Evolutionary conservation across 106 monocot species (phyloP).

Genomic region (Xerophyta viscosa): DNA sequence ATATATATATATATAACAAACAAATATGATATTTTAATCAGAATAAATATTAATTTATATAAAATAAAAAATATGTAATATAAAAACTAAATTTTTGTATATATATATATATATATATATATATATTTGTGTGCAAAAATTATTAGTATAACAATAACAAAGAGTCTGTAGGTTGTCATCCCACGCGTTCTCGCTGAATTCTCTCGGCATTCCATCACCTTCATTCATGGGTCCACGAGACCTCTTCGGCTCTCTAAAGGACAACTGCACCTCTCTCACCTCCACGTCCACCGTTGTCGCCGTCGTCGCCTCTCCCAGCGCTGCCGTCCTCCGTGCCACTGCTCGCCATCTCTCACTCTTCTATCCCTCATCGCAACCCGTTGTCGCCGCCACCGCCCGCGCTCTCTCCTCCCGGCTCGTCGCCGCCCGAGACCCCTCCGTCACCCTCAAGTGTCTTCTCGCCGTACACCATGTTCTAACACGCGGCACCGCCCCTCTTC

Average conservation of each 20-base stretch:
- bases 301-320: conserved; percentile 7
- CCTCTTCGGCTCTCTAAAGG: conserved; percentile 24
- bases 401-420: conserved; percentile 30
- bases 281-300: conserved; percentile 8
- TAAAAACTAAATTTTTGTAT: too few species aligned
- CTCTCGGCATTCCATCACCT: too few species aligned
- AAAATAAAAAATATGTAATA: too few species aligned
- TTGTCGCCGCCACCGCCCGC: conserved; percentile 18
- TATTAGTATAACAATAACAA: too few species aligned
- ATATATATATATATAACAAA: too few species aligned
- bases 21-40: too few species aligned
- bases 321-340: conserved; percentile 51
- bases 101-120: too few species aligned
- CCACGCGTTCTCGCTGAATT: too few species aligned
- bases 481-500: conserved; percentile 35
- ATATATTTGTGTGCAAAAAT: too few species aligned
- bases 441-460: conserved; percentile 53
- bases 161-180: too few species aligned
- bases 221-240: too few species aligned
- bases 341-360: conserved; percentile 35
- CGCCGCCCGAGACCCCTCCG: conserved; percentile 29
- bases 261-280: conserved; percentile 14
- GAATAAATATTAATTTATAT: too few species aligned
- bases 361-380: conserved; percentile 54
- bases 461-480: conserved; percentile 33